Percentiles rank a stretch among this genome's conserved stretches.
phyloP scores from a whole-genome alignment of 441 rosid genomes.

The Eutrema salsugineum region DNA sequence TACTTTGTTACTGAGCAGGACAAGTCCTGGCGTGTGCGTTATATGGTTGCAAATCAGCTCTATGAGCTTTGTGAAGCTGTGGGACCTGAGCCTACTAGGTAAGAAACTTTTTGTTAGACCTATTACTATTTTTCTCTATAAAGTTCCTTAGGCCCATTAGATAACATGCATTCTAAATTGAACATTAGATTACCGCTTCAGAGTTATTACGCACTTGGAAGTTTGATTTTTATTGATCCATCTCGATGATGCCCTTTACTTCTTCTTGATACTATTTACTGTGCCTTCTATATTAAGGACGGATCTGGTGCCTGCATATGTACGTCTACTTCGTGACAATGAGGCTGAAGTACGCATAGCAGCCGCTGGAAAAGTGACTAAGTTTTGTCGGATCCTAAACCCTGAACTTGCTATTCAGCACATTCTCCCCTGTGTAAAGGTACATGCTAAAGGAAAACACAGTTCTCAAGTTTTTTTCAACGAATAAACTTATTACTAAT shows the following conservation, averaged over 20 bases:
- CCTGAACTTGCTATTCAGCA: slow-evolving; percentile 83
- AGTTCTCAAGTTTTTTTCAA: not conserved
- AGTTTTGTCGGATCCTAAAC: slow-evolving; percentile 74
- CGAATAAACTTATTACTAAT: not conserved
- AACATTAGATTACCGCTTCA: not conserved
- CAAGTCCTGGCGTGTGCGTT: slow-evolving; percentile 97
- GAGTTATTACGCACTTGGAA: not conserved
- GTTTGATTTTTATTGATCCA: not conserved
- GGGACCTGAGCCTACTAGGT: slow-evolving; percentile 89
- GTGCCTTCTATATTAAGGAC: slow-evolving; percentile 32
- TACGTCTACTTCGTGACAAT: slow-evolving; percentile 83
- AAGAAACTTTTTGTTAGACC: slow-evolving; percentile 25
- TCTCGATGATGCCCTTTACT: not conserved
- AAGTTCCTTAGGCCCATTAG: not conserved
- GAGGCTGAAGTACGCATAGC: slow-evolving; percentile 99
- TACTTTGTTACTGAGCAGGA: slow-evolving; percentile 46
- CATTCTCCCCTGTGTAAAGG: slow-evolving; percentile 92
- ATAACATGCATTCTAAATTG: not conserved
- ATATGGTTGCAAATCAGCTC: slow-evolving; percentile 92
- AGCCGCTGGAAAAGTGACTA: slow-evolving; percentile 90
- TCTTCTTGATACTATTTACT: not conserved
- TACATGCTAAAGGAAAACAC: slow-evolving; percentile 24
- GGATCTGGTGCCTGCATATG: slow-evolving; percentile 90
- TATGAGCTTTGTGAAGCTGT: slow-evolving; percentile 93
- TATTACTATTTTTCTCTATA: not conserved